Evolutionary conservation across 768 basidiomycete genomes (phyloP).

Genomic region (Mycena metata): DNA sequence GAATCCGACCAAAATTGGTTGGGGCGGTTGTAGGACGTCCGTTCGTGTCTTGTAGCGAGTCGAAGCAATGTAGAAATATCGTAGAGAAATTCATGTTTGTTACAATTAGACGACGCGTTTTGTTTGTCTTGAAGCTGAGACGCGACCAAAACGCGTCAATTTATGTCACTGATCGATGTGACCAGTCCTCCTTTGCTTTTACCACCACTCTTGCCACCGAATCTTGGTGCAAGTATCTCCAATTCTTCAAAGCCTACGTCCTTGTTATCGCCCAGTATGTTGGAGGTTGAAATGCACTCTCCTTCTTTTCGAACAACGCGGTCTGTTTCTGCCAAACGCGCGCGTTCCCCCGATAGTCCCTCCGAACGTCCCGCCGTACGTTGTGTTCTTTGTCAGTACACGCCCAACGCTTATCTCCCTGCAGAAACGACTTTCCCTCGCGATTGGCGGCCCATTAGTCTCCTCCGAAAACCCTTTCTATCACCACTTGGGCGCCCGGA

Average conservation of each 20-base stretch:
- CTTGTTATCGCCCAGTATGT: conserved; percentile 40
- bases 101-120: no score
- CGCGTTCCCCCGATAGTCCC: conserved; percentile 70
- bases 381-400: conserved; percentile 33
- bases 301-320: conserved; percentile 56
- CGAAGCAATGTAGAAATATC: no score
- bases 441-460: conserved; percentile 41
- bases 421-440: conserved; percentile 73
- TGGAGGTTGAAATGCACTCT: conserved; percentile 69
- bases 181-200: no score
- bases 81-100: no score
- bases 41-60: no score
- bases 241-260: no score
- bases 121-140: no score
- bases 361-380: conserved; percentile 69
- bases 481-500: conserved; percentile 39
- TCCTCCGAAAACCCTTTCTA: conserved; percentile 26
- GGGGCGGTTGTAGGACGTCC: no score
- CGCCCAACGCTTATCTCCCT: conserved; percentile 14
- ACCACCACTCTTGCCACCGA: no score
- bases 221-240: no score
- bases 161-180: no score
- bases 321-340: conserved; percentile 62
- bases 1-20: background rate
- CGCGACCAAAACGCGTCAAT: no score